Percentiles rank a stretch among this genome's conserved stretches.
Conservation (phyloP, 2,329 filamentous ascomycete genomes). For the Alternaria ethzedia region DNA sequence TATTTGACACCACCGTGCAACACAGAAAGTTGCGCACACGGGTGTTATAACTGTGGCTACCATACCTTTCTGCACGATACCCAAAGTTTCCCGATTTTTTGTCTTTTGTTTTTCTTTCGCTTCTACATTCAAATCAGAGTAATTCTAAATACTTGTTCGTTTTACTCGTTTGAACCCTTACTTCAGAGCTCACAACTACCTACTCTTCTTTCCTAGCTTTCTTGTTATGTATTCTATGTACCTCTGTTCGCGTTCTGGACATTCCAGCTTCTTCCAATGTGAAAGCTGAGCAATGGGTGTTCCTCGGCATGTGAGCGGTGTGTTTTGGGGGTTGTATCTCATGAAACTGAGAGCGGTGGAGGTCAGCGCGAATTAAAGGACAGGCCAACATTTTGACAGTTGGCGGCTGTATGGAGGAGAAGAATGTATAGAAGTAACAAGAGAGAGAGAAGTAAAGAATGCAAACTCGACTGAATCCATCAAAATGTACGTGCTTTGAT, state of each 20-base stretch:
- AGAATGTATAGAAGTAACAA: neutral
- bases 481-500: neutral
- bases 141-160: neutral
- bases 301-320: neutral
- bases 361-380: too few relatives aligned
- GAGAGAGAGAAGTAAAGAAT: neutral
- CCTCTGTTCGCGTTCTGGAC: neutral
- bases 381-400: too few relatives aligned
- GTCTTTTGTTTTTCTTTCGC: neutral
- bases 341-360: neutral
- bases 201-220: neutral
- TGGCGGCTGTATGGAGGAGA: neutral
- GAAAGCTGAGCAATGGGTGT: neutral
- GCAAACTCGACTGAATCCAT: neutral
- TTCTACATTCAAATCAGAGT: neutral
- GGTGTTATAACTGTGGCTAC: neutral
- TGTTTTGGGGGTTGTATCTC: neutral
- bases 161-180: neutral
- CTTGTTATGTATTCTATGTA: neutral
- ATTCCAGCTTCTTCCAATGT: neutral
- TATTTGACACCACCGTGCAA: neutral
- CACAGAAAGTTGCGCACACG: neutral
- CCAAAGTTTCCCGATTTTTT: constrained; percentile 2
- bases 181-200: too few relatives aligned
- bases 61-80: constrained; percentile 2